Conservation (phyloP, 2,329 filamentous ascomycete genomes). For the Arthrobotrys musiformis region DNA sequence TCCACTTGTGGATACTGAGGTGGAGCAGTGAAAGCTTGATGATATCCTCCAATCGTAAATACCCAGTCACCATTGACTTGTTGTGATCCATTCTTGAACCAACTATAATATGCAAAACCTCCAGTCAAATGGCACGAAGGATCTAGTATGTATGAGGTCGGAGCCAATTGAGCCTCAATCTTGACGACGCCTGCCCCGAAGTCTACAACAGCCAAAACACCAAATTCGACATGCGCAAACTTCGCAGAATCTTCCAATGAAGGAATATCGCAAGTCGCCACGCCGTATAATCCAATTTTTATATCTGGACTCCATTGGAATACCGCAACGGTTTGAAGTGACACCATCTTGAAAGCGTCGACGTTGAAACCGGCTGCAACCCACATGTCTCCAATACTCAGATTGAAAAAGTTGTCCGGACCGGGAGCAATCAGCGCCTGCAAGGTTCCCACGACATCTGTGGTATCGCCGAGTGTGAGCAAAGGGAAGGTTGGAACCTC, state of each 20-base stretch:
- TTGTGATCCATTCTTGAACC: slow-evolving; percentile 60
- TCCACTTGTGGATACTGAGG: slow-evolving; percentile 62
- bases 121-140: slow-evolving; percentile 63
- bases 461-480: slow-evolving; percentile 31
- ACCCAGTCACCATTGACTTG: slow-evolving; percentile 63
- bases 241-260: slow-evolving; percentile 7
- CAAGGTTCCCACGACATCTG: neutral
- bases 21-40: slow-evolving; percentile 61
- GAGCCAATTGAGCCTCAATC: slow-evolving; percentile 63
- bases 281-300: slow-evolving; percentile 61
- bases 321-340: slow-evolving; percentile 61
- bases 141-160: slow-evolving; percentile 63
- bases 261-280: slow-evolving; percentile 61
- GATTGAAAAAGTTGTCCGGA: slow-evolving; percentile 60
- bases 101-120: slow-evolving; percentile 63
- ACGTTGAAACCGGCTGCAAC: slow-evolving; percentile 62
- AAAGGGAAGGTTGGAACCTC: slow-evolving; percentile 61
- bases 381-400: slow-evolving; percentile 61
- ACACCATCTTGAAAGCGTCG: slow-evolving; percentile 63
- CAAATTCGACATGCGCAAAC: slow-evolving; percentile 63
- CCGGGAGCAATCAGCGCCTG: neutral
- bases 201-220: slow-evolving; percentile 62
- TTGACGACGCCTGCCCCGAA: slow-evolving; percentile 62
- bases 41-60: slow-evolving; percentile 65
- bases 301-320: slow-evolving; percentile 60